Percentiles rank a stretch among this genome's conserved stretches.
These are phyloP conservation scores for Geotrichum phurueaensis DNA, from an alignment of 1,139 yeast genomes.

Conservation along the genomic window DNA sequence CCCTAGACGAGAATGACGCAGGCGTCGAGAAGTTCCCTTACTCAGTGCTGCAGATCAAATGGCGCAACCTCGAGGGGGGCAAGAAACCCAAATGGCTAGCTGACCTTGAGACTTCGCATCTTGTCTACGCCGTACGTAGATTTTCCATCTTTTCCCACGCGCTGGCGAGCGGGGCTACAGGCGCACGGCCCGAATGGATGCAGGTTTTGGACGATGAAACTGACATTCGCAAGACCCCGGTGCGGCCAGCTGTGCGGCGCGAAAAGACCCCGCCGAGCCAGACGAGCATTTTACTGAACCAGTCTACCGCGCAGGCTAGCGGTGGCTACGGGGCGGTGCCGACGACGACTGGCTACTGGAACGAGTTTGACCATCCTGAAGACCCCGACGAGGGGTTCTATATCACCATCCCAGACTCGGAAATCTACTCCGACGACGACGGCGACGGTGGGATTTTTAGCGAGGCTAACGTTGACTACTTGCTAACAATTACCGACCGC, in stretches of 20 bases:
- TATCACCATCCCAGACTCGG: slow-evolving; percentile 29
- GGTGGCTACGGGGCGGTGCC: background rate
- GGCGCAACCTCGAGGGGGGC: slow-evolving; percentile 34
- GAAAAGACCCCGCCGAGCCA: background rate
- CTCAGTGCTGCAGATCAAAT: slow-evolving; percentile 43
- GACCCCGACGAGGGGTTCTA: slow-evolving; percentile 39
- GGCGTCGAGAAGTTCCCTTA: slow-evolving; percentile 40
- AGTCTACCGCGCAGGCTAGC: background rate
- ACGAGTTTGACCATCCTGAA: slow-evolving; percentile 64
- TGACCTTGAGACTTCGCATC: slow-evolving; percentile 35
- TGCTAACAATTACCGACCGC: slow-evolving; percentile 27
- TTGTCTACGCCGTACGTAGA: slow-evolving; percentile 34
- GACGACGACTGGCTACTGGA: slow-evolving; percentile 45
- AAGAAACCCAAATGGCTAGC: slow-evolving; percentile 35
- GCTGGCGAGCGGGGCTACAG: slow-evolving; percentile 2
- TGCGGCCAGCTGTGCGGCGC: background rate
- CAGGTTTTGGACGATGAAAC: slow-evolving; percentile 30
- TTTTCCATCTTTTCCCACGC: slow-evolving; percentile 35
- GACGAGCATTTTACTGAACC: background rate
- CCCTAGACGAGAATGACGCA: slow-evolving; percentile 25
- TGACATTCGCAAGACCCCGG: slow-evolving; percentile 34
- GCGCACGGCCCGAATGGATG: slow-evolving; percentile 33
- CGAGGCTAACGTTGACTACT: slow-evolving; percentile 36
- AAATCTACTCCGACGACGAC: slow-evolving; percentile 23
- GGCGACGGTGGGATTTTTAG: slow-evolving; percentile 28